phyloP scores from a whole-genome alignment of 441 rosid genomes.

The Dalechampia spathulata region DNA sequence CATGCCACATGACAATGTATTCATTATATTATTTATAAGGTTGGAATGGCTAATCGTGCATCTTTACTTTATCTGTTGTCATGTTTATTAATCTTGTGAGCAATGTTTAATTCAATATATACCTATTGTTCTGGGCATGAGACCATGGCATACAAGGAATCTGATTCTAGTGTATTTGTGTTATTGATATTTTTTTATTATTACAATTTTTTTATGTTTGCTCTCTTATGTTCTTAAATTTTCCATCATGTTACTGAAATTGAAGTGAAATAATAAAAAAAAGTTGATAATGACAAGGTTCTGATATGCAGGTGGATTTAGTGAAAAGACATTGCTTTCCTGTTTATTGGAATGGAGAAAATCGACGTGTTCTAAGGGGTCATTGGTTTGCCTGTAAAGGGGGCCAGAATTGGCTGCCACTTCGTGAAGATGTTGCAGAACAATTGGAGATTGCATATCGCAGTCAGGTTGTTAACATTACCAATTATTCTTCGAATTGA shows the following conservation, averaged over 20 bases:
- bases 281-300: background rate
- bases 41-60: background rate
- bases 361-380: constrained; percentile 92
- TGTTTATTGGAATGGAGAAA: constrained; percentile 97
- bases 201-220: background rate
- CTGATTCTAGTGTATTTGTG: background rate
- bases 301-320: constrained; percentile 75
- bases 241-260: background rate
- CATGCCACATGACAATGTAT: background rate
- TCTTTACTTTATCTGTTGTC: background rate
- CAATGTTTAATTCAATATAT: background rate
- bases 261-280: no score
- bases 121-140: background rate
- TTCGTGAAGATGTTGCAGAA: constrained; percentile 91
- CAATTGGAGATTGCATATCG: constrained; percentile 89
- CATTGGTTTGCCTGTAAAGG: constrained; percentile 98
- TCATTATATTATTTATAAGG: background rate
- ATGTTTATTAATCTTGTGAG: background rate
- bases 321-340: constrained; percentile 83
- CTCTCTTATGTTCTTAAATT: background rate
- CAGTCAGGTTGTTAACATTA: constrained; percentile 42
- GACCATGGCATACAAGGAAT: background rate
- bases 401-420: constrained; percentile 92
- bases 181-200: background rate
- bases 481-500: background rate